Conservation (phyloP, 2,329 filamentous ascomycete genomes). For the Sporothrix brunneoviolacea region DNA sequence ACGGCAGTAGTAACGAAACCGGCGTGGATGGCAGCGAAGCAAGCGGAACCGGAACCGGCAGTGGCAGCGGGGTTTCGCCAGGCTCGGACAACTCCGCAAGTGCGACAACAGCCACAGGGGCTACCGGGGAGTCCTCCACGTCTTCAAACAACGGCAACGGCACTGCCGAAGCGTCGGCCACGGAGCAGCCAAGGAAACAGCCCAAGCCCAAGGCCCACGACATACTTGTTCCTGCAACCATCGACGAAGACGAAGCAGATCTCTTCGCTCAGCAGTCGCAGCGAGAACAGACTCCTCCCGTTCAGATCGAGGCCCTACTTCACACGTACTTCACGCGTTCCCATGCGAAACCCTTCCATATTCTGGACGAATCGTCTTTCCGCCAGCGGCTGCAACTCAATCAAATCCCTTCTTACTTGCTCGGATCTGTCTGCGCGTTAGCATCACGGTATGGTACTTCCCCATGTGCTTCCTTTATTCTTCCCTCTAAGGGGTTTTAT, state of each 20-base stretch:
- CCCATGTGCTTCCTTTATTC: not conserved
- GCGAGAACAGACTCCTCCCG: constrained; percentile 32
- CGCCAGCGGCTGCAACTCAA: constrained; percentile 65
- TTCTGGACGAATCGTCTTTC: constrained; percentile 70
- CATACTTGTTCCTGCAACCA: not conserved
- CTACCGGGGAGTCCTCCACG: not conserved
- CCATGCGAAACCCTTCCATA: constrained; percentile 75
- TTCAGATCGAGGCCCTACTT: constrained; percentile 57
- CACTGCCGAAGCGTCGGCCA: not conserved
- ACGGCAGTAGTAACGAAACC: constrained; percentile 23
- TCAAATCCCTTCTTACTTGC: constrained; percentile 52
- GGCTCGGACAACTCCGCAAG: not conserved
- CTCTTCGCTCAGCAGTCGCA: constrained; percentile 20
- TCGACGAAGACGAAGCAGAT: not conserved
- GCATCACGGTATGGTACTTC: constrained; percentile 46
- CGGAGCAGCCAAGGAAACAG: not conserved
- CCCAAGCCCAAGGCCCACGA: not conserved
- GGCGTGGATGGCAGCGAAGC: constrained; percentile 16
- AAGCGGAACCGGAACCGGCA: constrained; percentile 18
- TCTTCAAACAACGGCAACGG: not conserved
- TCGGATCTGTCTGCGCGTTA: constrained; percentile 54
- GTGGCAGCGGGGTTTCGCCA: constrained; percentile 20
- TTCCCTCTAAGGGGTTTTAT: too few relatives aligned
- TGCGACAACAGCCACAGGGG: not conserved
- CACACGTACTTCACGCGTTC: constrained; percentile 75